A percentile compares a stretch with the other conserved stretches of the same genome.
Evolutionary conservation across 176 grass and related monocot species (phyloP).

Genomic region (Paspalum notatum): DNA sequence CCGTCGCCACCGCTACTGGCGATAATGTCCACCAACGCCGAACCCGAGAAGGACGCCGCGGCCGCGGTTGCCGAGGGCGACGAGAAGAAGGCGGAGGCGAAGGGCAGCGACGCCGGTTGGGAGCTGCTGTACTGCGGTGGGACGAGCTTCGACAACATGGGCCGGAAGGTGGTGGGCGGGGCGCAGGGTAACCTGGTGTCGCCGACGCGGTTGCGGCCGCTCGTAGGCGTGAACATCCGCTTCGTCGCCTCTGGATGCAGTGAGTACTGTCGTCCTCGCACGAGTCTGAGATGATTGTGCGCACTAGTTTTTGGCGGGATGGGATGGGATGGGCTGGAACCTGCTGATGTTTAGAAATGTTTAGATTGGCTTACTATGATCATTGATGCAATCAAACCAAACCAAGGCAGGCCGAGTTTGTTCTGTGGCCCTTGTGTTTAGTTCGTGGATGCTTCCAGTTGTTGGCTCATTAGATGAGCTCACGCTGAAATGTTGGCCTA

Average conservation of each 20-base stretch:
- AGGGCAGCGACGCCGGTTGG: constrained; percentile 33
- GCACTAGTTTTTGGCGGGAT: neutral
- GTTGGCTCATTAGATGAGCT: constrained; percentile 10
- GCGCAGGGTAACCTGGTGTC: constrained; percentile 64
- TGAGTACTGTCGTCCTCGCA: constrained; percentile 36
- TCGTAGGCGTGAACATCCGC: constrained; percentile 79
- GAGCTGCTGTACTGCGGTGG: constrained; percentile 90
- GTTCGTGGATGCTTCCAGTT: neutral
- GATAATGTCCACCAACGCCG: constrained; percentile 69
- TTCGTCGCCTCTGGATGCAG: constrained; percentile 91
- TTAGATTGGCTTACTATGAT: neutral
- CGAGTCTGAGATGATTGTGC: neutral
- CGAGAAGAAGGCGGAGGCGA: constrained; percentile 43
- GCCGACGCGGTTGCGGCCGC: constrained; percentile 75
- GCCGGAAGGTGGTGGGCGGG: constrained; percentile 55
- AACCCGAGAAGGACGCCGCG: constrained; percentile 40
- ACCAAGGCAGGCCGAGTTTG: neutral
- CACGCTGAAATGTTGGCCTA: neutral
- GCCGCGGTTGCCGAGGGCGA: constrained; percentile 20
- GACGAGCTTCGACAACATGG: constrained; percentile 74
- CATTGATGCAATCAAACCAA: neutral
- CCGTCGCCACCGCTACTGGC: neutral
- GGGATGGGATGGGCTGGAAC: neutral
- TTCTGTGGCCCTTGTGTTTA: neutral
- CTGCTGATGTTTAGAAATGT: neutral